Percentiles rank a stretch among this genome's conserved stretches.
Evolutionary conservation across 495 filamentous ascomycete genomes (phyloP).

Genomic region (Evernia prunastri): DNA sequence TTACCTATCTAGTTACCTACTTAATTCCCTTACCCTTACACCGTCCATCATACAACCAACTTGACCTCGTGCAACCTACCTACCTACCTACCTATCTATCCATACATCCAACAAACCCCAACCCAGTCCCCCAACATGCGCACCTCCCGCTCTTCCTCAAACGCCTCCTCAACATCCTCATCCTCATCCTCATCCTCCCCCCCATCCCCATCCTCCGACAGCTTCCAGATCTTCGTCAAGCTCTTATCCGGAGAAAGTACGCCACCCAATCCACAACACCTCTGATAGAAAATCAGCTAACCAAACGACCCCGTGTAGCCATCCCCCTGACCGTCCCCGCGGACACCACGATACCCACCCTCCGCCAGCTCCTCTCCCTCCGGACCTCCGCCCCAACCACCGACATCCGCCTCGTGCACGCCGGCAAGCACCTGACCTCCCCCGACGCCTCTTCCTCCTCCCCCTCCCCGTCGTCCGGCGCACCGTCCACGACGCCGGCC

Average conservation of each 20-base stretch:
- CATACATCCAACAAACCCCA: neutral
- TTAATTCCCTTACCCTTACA: neutral
- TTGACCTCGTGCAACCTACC: neutral
- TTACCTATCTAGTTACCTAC: neutral
- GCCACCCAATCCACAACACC: neutral
- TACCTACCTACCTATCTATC: neutral
- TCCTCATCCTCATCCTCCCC: conserved; percentile 9
- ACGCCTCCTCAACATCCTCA: conserved; percentile 20
- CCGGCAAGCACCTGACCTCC: conserved; percentile 35
- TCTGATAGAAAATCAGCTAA: no score
- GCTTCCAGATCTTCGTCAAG: conserved; percentile 27
- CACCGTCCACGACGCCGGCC: conserved; percentile 25
- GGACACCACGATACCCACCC: conserved; percentile 35
- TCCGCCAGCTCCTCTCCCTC: conserved; percentile 40
- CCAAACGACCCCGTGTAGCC: conserved; percentile 18
- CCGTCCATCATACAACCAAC: neutral
- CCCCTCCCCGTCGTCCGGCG: conserved; percentile 25
- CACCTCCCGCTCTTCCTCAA: conserved; percentile 24
- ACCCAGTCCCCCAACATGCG: conserved; percentile 19
- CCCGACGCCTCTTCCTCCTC: conserved; percentile 26
- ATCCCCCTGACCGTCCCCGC: conserved; percentile 29
- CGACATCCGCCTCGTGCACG: conserved; percentile 36
- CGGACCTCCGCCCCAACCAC: conserved; percentile 35
- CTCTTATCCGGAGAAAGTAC: conserved; percentile 28
- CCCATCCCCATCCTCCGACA: conserved; percentile 14